phyloP scores from a whole-genome alignment of 306 rosid species.

The Elaeagnus macrophylla region DNA sequence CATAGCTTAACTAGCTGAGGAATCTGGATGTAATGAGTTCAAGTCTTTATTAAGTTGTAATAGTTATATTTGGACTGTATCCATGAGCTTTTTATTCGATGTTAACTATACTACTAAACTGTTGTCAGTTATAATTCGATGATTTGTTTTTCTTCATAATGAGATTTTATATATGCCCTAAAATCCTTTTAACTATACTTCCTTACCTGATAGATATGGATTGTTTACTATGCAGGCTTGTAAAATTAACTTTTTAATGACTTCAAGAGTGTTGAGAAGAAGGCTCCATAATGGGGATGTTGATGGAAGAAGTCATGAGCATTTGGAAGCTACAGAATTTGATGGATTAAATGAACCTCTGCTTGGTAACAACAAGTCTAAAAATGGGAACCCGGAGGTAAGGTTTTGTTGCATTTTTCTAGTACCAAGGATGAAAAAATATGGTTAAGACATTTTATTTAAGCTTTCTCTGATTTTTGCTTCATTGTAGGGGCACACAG shows the following conservation, averaged over 20 bases:
- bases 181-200: too few species aligned
- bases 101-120: too few species aligned
- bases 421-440: not conserved
- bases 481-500: slow-evolving; percentile 27
- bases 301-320: slow-evolving; percentile 52
- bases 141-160: too few species aligned
- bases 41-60: too few species aligned
- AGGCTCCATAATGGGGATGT: slow-evolving; percentile 86
- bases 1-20: too few species aligned
- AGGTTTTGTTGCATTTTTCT: not conserved
- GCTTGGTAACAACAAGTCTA: slow-evolving; percentile 34
- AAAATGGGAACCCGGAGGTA: slow-evolving; percentile 41
- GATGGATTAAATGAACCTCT: slow-evolving; percentile 65
- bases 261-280: slow-evolving; percentile 62
- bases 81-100: too few species aligned
- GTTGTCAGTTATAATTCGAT: too few species aligned
- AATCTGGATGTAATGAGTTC: too few species aligned
- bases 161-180: too few species aligned
- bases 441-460: not conserved
- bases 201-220: too few species aligned
- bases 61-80: too few species aligned
- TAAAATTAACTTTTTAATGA: slow-evolving; percentile 30
- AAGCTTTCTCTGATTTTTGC: slow-evolving; percentile 10
- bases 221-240: slow-evolving; percentile 27
- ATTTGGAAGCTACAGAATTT: slow-evolving; percentile 32